phyloP scores from a whole-genome alignment of 805 yeast species.

The Blastobotrys robertii region DNA sequence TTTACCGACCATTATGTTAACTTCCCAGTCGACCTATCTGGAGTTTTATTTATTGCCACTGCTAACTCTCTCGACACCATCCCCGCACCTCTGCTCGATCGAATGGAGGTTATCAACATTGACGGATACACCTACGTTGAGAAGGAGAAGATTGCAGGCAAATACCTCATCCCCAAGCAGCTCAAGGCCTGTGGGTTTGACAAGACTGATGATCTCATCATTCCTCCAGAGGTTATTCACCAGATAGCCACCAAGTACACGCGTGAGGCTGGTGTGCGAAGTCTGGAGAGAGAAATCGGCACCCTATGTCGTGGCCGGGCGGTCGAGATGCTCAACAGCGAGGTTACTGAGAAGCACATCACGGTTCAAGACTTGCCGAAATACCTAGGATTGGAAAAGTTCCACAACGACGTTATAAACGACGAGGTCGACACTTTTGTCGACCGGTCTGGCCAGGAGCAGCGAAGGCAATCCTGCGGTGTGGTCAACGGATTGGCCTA shows the following conservation, averaged over 20 bases:
- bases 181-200: conserved; percentile 55
- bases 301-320: conserved; percentile 76
- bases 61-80: conserved; percentile 68
- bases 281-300: conserved; percentile 64
- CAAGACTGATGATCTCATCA: conserved; percentile 29
- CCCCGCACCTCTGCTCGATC: conserved; percentile 68
- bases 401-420: conserved; percentile 31
- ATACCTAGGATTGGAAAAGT: conserved; percentile 59
- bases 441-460: conserved; percentile 11
- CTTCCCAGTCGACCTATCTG: conserved; percentile 76
- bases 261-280: conserved; percentile 80
- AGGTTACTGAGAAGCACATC: conserved; percentile 9
- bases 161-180: conserved; percentile 69
- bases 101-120: conserved; percentile 73
- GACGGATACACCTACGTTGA: conserved; percentile 75
- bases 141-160: conserved; percentile 60
- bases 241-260: conserved; percentile 61
- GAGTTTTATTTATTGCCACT: conserved; percentile 74
- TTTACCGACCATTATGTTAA: conserved; percentile 80
- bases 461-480: conserved; percentile 47
- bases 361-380: conserved; percentile 50
- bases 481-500: conserved; percentile 84
- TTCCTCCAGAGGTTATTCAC: conserved; percentile 47
- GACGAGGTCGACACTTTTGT: conserved; percentile 36
- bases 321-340: conserved; percentile 30